These are phyloP conservation scores for Terfezia boudieri DNA, from an alignment of 495 filamentous ascomycete species.

Conservation along the genomic window DNA sequence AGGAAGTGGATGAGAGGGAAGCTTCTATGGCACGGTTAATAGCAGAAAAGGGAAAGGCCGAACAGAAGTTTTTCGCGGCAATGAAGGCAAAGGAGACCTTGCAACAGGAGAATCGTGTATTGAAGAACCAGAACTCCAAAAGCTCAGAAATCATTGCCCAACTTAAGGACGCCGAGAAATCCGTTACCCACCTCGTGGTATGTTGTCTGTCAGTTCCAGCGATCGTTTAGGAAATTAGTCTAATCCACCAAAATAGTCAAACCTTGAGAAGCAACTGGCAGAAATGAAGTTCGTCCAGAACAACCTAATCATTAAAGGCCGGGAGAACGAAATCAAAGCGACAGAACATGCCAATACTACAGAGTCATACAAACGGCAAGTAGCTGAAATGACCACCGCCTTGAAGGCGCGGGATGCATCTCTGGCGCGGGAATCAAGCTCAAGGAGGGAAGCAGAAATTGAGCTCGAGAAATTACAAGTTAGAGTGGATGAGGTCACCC, in stretches of 20 bases:
- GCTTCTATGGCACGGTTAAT: conserved; percentile 2
- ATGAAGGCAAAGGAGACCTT: conserved; percentile 81
- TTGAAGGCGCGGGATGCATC: conserved; percentile 51
- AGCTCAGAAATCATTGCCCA: conserved; percentile 83
- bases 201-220: conserved; percentile 2
- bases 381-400: conserved; percentile 47
- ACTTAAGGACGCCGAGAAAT: conserved; percentile 64
- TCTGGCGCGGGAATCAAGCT: conserved; percentile 16
- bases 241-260: conserved; percentile 26
- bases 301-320: conserved; percentile 41
- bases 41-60: conserved; percentile 57
- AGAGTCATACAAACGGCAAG: conserved; percentile 54
- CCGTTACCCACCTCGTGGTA: conserved; percentile 18
- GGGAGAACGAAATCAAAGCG: conserved; percentile 43
- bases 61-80: conserved; percentile 90
- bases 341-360: conserved; percentile 42
- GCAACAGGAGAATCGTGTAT: conserved; percentile 48
- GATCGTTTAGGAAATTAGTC: conserved; percentile 27
- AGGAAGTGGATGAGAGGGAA: conserved; percentile 57
- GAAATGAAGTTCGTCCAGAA: conserved; percentile 57
- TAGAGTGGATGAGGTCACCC: conserved; percentile 15
- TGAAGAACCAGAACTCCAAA: conserved; percentile 63
- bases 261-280: conserved; percentile 70
- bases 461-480: conserved; percentile 18
- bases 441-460: conserved; percentile 17